phyloP scores from a whole-genome alignment of 495 filamentous ascomycete genomes.

The Tuber brumale region DNA sequence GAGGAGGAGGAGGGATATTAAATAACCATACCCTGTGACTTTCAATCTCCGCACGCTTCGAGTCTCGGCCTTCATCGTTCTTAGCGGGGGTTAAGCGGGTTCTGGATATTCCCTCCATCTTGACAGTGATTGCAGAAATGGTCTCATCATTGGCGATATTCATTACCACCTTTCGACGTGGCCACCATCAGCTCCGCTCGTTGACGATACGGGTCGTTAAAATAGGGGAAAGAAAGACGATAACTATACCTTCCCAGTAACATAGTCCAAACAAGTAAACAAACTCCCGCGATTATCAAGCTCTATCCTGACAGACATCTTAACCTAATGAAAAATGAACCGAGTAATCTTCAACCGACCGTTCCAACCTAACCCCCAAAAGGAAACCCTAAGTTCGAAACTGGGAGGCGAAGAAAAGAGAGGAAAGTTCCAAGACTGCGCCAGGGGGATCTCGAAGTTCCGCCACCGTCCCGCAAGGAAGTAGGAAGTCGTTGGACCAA shows the following conservation, averaged over 20 bases:
- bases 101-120: constrained; percentile 68
- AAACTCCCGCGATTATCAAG: constrained; percentile 67
- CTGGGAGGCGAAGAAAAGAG: neutral
- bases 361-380: neutral
- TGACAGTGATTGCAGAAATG: constrained; percentile 75
- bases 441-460: neutral
- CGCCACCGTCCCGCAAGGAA: neutral
- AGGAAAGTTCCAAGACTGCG: neutral
- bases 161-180: constrained; percentile 53
- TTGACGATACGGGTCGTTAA: neutral
- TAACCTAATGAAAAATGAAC: neutral
- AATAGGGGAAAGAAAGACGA: neutral
- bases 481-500: neutral
- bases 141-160: constrained; percentile 57
- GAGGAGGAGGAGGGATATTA: neutral
- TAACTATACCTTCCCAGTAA: constrained; percentile 51
- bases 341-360: neutral
- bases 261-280: constrained; percentile 84
- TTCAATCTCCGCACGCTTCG: constrained; percentile 56
- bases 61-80: constrained; percentile 47
- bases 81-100: constrained; percentile 31
- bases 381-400: neutral
- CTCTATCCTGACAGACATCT: constrained; percentile 70
- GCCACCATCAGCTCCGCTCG: constrained; percentile 6
- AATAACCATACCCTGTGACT: constrained; percentile 62